phyloP scores from a whole-genome alignment of 257 asterid species.

The Solanum piurae region DNA sequence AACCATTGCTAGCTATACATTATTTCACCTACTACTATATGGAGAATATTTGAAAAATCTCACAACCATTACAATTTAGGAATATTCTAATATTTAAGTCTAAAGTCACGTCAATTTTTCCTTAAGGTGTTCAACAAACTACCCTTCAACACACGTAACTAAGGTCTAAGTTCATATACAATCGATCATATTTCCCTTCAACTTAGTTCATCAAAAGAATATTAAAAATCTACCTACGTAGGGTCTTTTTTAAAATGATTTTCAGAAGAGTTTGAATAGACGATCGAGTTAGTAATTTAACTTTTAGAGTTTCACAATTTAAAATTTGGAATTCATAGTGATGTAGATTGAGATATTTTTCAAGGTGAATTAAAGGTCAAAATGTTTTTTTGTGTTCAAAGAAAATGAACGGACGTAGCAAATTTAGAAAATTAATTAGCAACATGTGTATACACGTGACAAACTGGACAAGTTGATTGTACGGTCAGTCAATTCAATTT shows the following conservation, averaged over 20 bases:
- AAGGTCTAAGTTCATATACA: background rate
- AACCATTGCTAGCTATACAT: background rate
- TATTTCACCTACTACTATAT: background rate
- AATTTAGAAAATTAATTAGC: background rate
- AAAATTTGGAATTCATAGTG: background rate
- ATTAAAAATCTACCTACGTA: background rate
- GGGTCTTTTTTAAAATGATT: accelerated
- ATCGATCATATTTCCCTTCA: background rate
- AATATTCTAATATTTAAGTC: background rate
- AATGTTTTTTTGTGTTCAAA: background rate
- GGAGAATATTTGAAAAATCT: background rate
- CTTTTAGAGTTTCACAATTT: background rate
- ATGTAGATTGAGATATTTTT: background rate
- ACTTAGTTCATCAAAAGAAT: background rate
- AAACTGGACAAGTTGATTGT: background rate
- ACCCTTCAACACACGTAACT: background rate
- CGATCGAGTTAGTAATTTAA: background rate
- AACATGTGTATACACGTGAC: background rate
- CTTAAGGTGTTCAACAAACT: no score
- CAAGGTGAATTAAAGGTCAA: background rate
- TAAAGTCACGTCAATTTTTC: background rate
- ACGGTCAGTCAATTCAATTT: background rate
- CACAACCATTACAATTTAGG: background rate
- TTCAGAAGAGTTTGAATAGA: background rate
- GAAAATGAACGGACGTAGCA: background rate